These are phyloP conservation scores for Fusarium sp. DNA, from an alignment of 2,329 filamentous ascomycete species.

Conservation along the genomic window DNA sequence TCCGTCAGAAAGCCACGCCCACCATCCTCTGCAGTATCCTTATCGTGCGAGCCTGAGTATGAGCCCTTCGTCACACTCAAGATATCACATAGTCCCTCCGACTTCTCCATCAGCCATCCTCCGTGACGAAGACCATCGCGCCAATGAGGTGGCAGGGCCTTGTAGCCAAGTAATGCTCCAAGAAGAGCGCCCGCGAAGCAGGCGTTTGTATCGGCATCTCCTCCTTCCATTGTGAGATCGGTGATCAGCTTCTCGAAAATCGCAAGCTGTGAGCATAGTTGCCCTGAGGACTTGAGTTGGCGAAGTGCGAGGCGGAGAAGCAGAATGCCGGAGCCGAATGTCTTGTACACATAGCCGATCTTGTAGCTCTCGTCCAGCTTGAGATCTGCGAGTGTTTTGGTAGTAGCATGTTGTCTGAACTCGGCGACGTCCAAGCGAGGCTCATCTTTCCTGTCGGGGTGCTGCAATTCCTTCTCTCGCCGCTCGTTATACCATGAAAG, in stretches of 20 bases:
- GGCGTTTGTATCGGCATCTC: slow-evolving; percentile 68
- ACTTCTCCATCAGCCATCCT: slow-evolving; percentile 61
- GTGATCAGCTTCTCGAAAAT: slow-evolving; percentile 64
- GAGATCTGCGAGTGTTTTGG: slow-evolving; percentile 55
- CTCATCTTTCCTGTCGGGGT: slow-evolving; percentile 48
- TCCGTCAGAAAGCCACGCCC: slow-evolving; percentile 56
- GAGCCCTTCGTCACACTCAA: slow-evolving; percentile 54
- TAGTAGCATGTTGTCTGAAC: slow-evolving; percentile 57
- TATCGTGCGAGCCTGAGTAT: slow-evolving; percentile 55
- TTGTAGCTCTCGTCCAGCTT: slow-evolving; percentile 59
- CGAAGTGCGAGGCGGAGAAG: slow-evolving; percentile 60
- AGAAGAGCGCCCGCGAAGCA: slow-evolving; percentile 65
- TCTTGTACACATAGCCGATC: slow-evolving; percentile 69
- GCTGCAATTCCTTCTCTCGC: slow-evolving; percentile 37
- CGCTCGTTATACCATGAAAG: slow-evolving; percentile 56
- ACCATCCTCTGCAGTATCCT: slow-evolving; percentile 58
- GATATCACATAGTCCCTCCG: slow-evolving; percentile 56
- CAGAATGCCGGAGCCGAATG: slow-evolving; percentile 62
- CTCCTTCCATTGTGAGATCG: slow-evolving; percentile 64
- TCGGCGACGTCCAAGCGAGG: slow-evolving; percentile 57
- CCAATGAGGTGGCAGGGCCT: slow-evolving; percentile 63
- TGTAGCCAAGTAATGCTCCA: slow-evolving; percentile 63
- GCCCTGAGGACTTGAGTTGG: slow-evolving; percentile 38
- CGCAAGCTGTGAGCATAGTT: slow-evolving; percentile 37
- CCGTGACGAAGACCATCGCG: slow-evolving; percentile 60